Conservation (phyloP, 2,329 filamentous ascomycete genomes). For the Cercospora sp. region DNA sequence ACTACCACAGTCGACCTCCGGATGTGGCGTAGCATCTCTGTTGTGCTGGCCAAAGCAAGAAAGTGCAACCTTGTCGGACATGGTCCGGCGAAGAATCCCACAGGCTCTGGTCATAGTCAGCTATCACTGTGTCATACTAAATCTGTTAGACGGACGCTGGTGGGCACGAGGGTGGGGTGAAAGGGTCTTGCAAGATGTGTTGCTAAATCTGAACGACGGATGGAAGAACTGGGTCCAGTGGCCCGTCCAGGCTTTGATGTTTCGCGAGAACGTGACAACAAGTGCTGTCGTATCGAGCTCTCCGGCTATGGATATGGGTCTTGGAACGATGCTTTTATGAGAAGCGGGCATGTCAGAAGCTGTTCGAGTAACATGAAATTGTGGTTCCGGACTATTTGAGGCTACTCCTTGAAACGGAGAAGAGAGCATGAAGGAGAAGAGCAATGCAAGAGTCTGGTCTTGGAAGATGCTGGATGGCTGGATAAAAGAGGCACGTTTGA, state of each 20-base stretch:
- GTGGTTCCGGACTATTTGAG: background rate
- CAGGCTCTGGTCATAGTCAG: conserved; percentile 36
- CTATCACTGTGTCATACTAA: conserved; percentile 36
- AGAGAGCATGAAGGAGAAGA: background rate
- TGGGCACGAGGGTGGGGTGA: conserved; percentile 34
- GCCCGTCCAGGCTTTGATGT: conserved; percentile 32
- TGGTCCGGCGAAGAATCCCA: conserved; percentile 33
- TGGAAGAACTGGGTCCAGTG: conserved; percentile 38
- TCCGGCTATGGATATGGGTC: background rate
- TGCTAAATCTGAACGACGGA: conserved; percentile 28
- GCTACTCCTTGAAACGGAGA: background rate
- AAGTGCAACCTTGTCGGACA: conserved; percentile 27
- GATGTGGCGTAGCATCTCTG: conserved; percentile 31
- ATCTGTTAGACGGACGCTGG: conserved; percentile 34
- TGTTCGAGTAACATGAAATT: background rate
- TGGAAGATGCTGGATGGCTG: background rate
- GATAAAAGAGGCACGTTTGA: background rate
- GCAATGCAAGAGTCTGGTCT: background rate
- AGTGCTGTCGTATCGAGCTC: background rate
- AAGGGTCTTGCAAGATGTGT: conserved; percentile 31
- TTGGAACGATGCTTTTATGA: conserved; percentile 9
- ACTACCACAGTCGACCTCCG: background rate
- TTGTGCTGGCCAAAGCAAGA: conserved; percentile 37
- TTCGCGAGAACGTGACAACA: conserved; percentile 17
- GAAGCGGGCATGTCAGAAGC: background rate